phyloP scores from a whole-genome alignment of 345 rosid genomes.

The Rhizophora mangle region DNA sequence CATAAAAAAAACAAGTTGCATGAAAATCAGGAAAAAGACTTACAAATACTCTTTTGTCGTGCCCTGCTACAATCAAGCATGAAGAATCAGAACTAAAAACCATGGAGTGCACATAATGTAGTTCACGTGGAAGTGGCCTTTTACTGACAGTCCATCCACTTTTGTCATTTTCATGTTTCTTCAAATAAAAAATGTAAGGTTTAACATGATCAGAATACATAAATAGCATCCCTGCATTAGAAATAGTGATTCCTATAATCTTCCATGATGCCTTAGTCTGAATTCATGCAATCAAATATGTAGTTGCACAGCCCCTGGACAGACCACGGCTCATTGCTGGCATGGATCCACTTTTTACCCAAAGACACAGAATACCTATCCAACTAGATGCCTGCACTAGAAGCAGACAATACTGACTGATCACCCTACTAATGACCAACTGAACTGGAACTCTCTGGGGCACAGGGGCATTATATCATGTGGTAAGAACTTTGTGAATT shows the following conservation, averaged over 20 bases:
- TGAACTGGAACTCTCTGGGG: slow-evolving; percentile 85
- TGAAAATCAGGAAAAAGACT: slow-evolving; percentile 19
- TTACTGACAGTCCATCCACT: slow-evolving; percentile 55
- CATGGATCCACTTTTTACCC: slow-evolving; percentile 28
- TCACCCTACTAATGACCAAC: slow-evolving; percentile 53
- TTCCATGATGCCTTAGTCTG: slow-evolving; percentile 67
- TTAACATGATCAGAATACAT: slow-evolving; percentile 74
- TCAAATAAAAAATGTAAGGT: slow-evolving; percentile 63
- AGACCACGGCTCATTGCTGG: slow-evolving; percentile 29
- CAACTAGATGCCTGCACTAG: slow-evolving; percentile 61
- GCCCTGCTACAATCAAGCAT: slow-evolving; percentile 62
- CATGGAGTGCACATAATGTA: slow-evolving; percentile 79
- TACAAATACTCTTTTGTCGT: slow-evolving; percentile 78
- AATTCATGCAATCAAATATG: slow-evolving; percentile 60
- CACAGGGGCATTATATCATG: slow-evolving; percentile 95
- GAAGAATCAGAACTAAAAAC: slow-evolving; percentile 68
- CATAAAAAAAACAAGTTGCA: neutral
- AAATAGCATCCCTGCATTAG: slow-evolving; percentile 66
- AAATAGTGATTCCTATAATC: slow-evolving; percentile 78
- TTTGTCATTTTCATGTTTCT: slow-evolving; percentile 41
- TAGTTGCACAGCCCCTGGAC: slow-evolving; percentile 53
- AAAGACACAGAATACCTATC: slow-evolving; percentile 64
- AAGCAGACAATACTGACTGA: slow-evolving; percentile 57
- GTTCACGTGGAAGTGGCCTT: slow-evolving; percentile 55
- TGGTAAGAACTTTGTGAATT: slow-evolving; percentile 79